A percentile compares a stretch with the other conserved stretches of the same genome.
Conservation (phyloP, 805 yeast genomes). For the Yarrowia sp. region DNA sequence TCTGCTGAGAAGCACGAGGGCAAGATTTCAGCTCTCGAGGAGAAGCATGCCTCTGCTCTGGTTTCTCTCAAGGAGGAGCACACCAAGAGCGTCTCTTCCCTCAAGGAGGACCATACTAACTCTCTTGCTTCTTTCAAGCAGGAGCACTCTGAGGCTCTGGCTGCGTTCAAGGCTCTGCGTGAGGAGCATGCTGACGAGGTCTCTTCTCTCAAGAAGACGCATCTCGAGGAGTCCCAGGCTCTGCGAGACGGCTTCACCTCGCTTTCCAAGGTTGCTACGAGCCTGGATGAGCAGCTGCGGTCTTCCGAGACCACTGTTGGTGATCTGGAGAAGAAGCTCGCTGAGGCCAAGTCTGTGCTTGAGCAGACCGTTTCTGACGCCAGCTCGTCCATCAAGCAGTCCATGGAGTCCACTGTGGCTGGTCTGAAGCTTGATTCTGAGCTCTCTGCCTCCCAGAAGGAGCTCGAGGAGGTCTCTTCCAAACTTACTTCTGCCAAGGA, state of each 20-base stretch:
- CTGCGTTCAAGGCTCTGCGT: background rate
- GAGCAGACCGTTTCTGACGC: background rate
- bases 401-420: background rate
- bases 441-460: background rate
- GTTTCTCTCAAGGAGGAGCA: background rate
- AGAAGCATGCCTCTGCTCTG: background rate
- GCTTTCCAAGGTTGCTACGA: background rate
- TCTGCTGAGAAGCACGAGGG: background rate
- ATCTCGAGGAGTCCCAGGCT: background rate
- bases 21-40: background rate
- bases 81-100: background rate
- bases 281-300: background rate
- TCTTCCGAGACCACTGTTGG: background rate
- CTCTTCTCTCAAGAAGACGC: background rate
- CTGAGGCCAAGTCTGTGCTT: background rate
- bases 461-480: background rate
- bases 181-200: constrained; percentile 5
- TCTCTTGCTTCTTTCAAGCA: background rate
- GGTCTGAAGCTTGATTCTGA: constrained; percentile 2
- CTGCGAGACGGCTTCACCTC: background rate
- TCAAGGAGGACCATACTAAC: background rate
- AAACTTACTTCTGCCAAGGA: background rate
- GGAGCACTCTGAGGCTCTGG: background rate
- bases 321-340: background rate
- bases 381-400: background rate